Conservation (phyloP, 768 basidiomycete genomes). For the Trametes coccinea region DNA sequence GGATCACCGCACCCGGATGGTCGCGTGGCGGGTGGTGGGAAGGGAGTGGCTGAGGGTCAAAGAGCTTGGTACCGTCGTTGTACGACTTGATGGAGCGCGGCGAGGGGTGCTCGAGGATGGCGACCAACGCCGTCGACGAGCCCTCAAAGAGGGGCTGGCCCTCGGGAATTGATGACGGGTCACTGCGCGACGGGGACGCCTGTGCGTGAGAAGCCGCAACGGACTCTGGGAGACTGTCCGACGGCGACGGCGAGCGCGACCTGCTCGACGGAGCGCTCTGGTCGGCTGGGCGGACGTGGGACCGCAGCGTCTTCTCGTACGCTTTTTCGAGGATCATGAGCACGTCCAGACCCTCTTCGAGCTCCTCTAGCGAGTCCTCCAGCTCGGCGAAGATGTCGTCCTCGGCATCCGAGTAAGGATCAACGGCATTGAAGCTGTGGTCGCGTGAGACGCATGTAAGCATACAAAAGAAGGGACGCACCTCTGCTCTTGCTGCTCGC, state of each 20-base stretch:
- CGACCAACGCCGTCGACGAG: slow-evolving; percentile 69
- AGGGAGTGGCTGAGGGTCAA: slow-evolving; percentile 21
- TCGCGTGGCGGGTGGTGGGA: slow-evolving; percentile 28
- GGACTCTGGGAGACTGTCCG: neutral
- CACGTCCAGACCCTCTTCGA: slow-evolving; percentile 70
- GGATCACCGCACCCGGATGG: slow-evolving; percentile 54
- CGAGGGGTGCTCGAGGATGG: slow-evolving; percentile 52
- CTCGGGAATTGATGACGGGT: slow-evolving; percentile 19
- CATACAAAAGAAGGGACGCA: neutral
- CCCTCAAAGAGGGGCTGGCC: slow-evolving; percentile 47
- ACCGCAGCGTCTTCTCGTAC: slow-evolving; percentile 63
- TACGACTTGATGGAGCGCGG: slow-evolving; percentile 8
- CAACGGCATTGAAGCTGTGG: slow-evolving; percentile 1
- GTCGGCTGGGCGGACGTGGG: slow-evolving; percentile 44
- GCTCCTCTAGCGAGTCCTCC: slow-evolving; percentile 54
- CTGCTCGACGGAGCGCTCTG: slow-evolving; percentile 16
- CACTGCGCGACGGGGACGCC: neutral
- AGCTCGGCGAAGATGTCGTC: slow-evolving; percentile 45
- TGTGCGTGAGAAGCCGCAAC: neutral
- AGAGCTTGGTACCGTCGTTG: slow-evolving; percentile 12
- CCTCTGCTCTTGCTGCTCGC: slow-evolving; percentile 6
- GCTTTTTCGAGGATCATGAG: slow-evolving; percentile 69
- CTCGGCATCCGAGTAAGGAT: slow-evolving; percentile 30
- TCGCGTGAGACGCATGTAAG: neutral
- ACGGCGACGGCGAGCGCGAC: slow-evolving; percentile 14